phyloP scores from a whole-genome alignment of 176 grass and related monocot genomes.

The Triticum turgidum region DNA sequence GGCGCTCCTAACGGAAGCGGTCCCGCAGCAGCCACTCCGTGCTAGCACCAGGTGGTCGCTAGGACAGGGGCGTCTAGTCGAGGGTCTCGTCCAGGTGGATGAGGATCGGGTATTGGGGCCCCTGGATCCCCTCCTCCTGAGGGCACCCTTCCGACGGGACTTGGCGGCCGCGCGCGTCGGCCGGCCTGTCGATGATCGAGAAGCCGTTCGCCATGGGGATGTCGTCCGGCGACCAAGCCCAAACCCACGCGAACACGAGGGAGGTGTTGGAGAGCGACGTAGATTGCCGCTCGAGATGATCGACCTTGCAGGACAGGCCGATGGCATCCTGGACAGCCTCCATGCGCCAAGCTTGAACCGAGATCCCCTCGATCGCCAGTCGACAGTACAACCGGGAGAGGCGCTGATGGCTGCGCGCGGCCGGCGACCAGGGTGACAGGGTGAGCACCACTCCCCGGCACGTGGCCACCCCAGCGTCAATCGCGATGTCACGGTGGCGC shows the following conservation, averaged over 20 bases:
- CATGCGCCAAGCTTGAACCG: neutral
- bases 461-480: neutral
- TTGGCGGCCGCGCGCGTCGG: too few species aligned
- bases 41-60: too few species aligned
- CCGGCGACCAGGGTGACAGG: neutral
- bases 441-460: neutral
- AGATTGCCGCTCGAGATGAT: neutral
- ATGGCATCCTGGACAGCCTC: neutral
- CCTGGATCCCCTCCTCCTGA: too few species aligned
- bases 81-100: too few species aligned
- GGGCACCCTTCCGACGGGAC: too few species aligned
- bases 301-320: neutral
- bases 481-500: neutral
- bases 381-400: neutral
- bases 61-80: too few species aligned
- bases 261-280: neutral
- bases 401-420: neutral
- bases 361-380: neutral
- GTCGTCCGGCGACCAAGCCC: neutral
- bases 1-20: too few species aligned
- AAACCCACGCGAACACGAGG: neutral
- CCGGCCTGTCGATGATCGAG: too few species aligned
- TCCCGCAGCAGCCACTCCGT: too few species aligned
- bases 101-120: too few species aligned
- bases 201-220: neutral